Evolutionary conservation across 1,284 basidiomycete genomes (phyloP).

Genomic region (Cutaneotrichosporon spelunceum): DNA sequence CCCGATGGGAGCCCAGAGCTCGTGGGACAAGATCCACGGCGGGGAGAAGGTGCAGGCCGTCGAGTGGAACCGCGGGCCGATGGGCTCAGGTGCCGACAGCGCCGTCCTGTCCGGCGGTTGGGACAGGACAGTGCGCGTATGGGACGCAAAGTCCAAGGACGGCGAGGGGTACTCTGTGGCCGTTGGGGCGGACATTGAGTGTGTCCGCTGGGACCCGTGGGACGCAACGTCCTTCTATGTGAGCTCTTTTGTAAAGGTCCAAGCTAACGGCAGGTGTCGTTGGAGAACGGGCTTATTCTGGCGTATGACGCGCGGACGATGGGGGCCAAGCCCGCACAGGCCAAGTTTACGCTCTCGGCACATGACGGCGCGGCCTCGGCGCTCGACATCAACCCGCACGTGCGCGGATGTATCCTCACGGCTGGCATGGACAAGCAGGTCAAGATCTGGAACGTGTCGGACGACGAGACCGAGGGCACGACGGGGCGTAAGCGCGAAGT

Average conservation of each 20-base stretch:
- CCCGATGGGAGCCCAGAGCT: slow-evolving; percentile 65
- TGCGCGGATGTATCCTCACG: slow-evolving; percentile 86
- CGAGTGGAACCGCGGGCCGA: slow-evolving; percentile 83
- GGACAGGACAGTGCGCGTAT: slow-evolving; percentile 87
- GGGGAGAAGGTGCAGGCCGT: slow-evolving; percentile 94
- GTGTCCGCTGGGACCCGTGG: slow-evolving; percentile 94
- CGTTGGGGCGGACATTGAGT: slow-evolving; percentile 88
- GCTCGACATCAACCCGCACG: slow-evolving; percentile 85
- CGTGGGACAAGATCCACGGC: slow-evolving; percentile 76
- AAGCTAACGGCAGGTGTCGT: slow-evolving; percentile 63
- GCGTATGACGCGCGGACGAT: slow-evolving; percentile 87
- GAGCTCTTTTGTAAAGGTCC: slow-evolving; percentile 38
- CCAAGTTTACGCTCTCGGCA: slow-evolving; percentile 83
- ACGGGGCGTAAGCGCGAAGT: slow-evolving; percentile 63
- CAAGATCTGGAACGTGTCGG: slow-evolving; percentile 87
- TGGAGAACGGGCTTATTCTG: slow-evolving; percentile 88
- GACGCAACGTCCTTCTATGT: slow-evolving; percentile 82
- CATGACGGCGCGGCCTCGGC: slow-evolving; percentile 93
- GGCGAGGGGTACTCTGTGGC: slow-evolving; percentile 68
- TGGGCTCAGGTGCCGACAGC: slow-evolving; percentile 57
- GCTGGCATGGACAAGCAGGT: slow-evolving; percentile 91
- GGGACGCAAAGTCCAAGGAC: slow-evolving; percentile 82
- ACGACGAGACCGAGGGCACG: slow-evolving; percentile 60
- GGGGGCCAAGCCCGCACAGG: slow-evolving; percentile 56
- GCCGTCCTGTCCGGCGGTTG: slow-evolving; percentile 89